Conservation (phyloP, 2,329 filamentous ascomycete genomes). For the Botrytis porri region DNA sequence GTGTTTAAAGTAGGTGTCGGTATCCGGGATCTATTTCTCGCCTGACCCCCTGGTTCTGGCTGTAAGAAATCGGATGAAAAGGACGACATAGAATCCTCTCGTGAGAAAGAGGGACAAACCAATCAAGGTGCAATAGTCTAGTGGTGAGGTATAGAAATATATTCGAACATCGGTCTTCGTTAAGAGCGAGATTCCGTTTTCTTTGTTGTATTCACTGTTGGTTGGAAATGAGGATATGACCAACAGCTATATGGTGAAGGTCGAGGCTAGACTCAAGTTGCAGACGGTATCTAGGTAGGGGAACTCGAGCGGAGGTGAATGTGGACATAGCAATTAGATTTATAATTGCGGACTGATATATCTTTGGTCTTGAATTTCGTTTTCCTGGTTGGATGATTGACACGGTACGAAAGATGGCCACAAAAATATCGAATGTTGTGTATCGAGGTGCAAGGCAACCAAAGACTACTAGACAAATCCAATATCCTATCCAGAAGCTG, state of each 20-base stretch:
- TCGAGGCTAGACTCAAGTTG: background rate
- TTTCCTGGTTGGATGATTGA: background rate
- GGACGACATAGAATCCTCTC: background rate
- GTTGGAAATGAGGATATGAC: too few relatives aligned
- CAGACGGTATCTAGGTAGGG: background rate
- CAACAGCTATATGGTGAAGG: background rate
- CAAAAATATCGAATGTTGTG: conserved; percentile 6
- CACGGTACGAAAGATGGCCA: background rate
- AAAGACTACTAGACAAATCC: background rate
- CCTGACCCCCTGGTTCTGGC: background rate
- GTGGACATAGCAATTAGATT: background rate
- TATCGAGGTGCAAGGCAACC: background rate
- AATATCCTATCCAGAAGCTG: background rate
- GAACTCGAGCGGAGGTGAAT: background rate
- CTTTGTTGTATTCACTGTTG: background rate
- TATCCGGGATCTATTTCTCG: background rate
- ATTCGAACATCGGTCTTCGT: background rate
- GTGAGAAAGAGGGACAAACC: too few relatives aligned
- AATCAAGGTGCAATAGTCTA: background rate
- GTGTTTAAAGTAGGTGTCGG: background rate
- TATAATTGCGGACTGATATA: background rate
- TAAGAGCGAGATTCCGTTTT: background rate
- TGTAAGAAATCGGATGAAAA: background rate
- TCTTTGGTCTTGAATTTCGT: background rate
- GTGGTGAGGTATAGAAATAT: background rate